Evolutionary conservation across 2,329 filamentous ascomycete genomes (phyloP), one percentile per base, ranked within the genome.

Genomic region (Verticillium nonalfalfae): DNA sequence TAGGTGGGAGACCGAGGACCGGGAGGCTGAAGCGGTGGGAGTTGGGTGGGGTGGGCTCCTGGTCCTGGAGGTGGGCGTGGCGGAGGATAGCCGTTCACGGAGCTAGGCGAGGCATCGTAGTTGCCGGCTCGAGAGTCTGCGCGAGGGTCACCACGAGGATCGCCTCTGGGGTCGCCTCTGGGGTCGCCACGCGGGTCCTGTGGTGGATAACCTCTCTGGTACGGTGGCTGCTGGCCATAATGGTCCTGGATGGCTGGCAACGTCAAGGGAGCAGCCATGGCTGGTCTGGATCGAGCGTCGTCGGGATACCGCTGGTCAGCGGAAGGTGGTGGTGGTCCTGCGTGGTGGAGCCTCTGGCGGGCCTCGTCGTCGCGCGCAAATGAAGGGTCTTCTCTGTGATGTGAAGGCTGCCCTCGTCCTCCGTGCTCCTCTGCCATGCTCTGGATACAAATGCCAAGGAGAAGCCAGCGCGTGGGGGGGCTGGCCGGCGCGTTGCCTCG

Each of bases 191-290:
- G 73, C 56, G 75, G 75, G 62, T 80, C 77, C 52, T 71, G 73
- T 9, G 74, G 70, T 52, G 75, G 72, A 62, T 79, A 81, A 58
- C 71, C 72, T 57, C 70, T 72, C 58, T 36, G 45, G 69, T 71
- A 62, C 73, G 71, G 35, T 36, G 35, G 66, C 55, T 70, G 73
- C 54, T 71, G 67, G 10, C 71, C 69, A 60, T 78, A 78, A 56
- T 76, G 71, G 67, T 82, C 81, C 60, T 82, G 76, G 59, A 84
- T 83, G 18, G 81, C 78, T 1, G 81, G 81, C 38, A 82, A 72
- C 63, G 76, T 81, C 62, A 81, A 76, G 61, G 75, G 73, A 58
- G 76, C 70, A 59, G 78, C 76, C 76, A 81, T 81, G 66, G 66
- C 73, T 66, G 73, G 68, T 68, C 72, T 74, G 55, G 73, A 71